Evolutionary conservation across 2,329 filamentous ascomycete species (phyloP).

Genomic region (Aspergillus jensenii): DNA sequence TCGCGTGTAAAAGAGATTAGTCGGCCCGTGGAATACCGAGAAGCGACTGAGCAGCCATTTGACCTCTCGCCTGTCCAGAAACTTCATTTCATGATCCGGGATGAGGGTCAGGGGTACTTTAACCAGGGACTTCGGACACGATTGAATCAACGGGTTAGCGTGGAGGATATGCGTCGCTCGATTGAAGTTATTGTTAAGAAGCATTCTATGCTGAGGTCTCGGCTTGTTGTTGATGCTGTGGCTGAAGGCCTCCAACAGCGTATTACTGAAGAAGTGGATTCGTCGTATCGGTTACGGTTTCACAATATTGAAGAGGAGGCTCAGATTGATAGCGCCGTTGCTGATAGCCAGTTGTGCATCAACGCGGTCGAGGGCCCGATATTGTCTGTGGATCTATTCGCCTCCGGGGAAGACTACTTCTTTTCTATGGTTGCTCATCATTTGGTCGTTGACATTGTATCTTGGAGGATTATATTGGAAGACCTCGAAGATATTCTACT

Average conservation of each 20-base stretch:
- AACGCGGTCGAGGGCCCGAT: constrained; percentile 40
- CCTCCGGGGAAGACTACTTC: constrained; percentile 30
- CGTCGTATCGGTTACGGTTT: constrained; percentile 28
- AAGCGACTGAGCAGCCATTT: constrained; percentile 32
- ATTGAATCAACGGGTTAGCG: constrained; percentile 26
- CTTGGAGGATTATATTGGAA: constrained; percentile 41
- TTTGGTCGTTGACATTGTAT: constrained; percentile 41
- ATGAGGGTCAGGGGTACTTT: constrained; percentile 37
- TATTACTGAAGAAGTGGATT: constrained; percentile 29
- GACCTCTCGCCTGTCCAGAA: constrained; percentile 39
- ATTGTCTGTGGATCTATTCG: constrained; percentile 44
- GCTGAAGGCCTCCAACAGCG: constrained; percentile 25
- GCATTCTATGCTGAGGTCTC: constrained; percentile 41
- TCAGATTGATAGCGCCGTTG: constrained; percentile 25
- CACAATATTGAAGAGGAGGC: constrained; percentile 21
- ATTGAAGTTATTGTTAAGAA: constrained; percentile 32
- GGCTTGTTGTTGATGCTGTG: constrained; percentile 25
- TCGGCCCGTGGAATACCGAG: constrained; percentile 35
- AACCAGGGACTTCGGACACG: constrained; percentile 40
- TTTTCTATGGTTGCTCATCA: constrained; percentile 40
- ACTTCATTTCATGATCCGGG: constrained; percentile 37
- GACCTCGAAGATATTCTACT: constrained; percentile 39
- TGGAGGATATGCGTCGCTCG: constrained; percentile 24
- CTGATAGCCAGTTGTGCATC: constrained; percentile 34
- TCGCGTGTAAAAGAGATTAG: constrained; percentile 29